Percentiles rank a stretch among this genome's conserved stretches.
Conservation (phyloP, 805 yeast species). For the Maudiozyma bulderi region DNA sequence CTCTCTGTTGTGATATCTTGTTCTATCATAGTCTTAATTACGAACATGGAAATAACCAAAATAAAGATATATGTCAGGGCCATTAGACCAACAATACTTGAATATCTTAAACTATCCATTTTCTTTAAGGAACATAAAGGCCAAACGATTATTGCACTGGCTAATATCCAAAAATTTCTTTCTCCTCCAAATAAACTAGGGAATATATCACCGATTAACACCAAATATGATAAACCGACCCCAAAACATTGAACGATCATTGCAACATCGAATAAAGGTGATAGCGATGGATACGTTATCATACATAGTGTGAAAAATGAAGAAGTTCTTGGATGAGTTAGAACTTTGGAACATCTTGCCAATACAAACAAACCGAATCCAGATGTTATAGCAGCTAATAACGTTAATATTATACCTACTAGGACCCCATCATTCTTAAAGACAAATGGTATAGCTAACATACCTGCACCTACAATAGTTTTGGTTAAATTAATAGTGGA, state of each 20-base stretch:
- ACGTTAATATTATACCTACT: conserved; percentile 45
- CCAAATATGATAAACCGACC: conserved; percentile 60
- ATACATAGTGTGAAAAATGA: conserved; percentile 65
- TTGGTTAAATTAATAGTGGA: conserved; percentile 61
- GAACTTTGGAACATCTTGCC: conserved; percentile 45
- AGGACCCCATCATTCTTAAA: conserved; percentile 56
- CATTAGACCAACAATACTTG: conserved; percentile 58
- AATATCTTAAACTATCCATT: conserved; percentile 59
- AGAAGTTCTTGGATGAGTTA: conserved; percentile 47
- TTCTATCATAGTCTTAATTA: conserved; percentile 27
- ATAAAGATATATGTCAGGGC: conserved; percentile 50
- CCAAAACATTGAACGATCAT: conserved; percentile 75
- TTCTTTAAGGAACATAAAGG: conserved; percentile 56
- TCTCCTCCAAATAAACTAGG: conserved; percentile 48
- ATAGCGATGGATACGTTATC: conserved; percentile 60
- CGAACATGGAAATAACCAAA: conserved; percentile 41
- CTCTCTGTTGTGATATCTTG: conserved; percentile 33
- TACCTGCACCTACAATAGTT: conserved; percentile 73
- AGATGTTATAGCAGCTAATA: conserved; percentile 56
- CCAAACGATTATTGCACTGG: conserved; percentile 42
- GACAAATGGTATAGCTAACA: conserved; percentile 64
- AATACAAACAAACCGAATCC: conserved; percentile 60
- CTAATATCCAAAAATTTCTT: conserved; percentile 35
- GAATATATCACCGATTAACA: conserved; percentile 68
- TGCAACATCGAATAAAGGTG: conserved; percentile 64